A percentile compares a stretch with the other conserved stretches of the same genome.
phyloP scores from a whole-genome alignment of 2,329 filamentous ascomycete species.

The Bipolaris bicolor region DNA sequence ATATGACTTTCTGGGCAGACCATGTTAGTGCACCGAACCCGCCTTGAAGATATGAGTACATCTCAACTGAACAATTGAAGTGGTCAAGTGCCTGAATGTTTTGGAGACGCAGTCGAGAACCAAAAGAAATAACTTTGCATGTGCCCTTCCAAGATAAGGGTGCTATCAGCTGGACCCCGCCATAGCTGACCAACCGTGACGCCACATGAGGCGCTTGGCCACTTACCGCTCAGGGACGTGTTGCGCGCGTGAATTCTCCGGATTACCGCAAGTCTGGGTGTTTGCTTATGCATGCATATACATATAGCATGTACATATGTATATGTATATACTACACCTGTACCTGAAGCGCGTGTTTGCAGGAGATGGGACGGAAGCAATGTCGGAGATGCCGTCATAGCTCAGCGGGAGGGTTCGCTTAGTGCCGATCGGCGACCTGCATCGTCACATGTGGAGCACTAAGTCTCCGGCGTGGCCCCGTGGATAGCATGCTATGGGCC shows the following conservation, averaged over 20 bases:
- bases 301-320: too few relatives aligned
- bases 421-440: conserved; percentile 18
- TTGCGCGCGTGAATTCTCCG: background rate
- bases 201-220: background rate
- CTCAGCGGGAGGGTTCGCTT: conserved; percentile 11
- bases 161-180: background rate
- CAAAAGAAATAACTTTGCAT: background rate
- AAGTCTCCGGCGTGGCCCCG: conserved; percentile 13
- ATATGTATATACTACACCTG: background rate
- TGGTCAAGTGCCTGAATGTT: background rate
- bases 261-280: background rate
- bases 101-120: background rate
- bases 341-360: background rate
- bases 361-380: conserved; percentile 4
- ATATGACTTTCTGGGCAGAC: background rate
- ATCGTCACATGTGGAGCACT: conserved; percentile 24
- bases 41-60: too few relatives aligned
- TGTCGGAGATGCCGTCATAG: conserved; percentile 30
- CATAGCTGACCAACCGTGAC: background rate
- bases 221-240: background rate
- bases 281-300: background rate
- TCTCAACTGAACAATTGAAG: too few relatives aligned
- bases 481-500: background rate
- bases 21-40: background rate
- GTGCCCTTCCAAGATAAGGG: background rate